Base-by-base conservation (phyloP, 2,329 filamentous ascomycete genomes). In the Aspergillus persii region DNA sequence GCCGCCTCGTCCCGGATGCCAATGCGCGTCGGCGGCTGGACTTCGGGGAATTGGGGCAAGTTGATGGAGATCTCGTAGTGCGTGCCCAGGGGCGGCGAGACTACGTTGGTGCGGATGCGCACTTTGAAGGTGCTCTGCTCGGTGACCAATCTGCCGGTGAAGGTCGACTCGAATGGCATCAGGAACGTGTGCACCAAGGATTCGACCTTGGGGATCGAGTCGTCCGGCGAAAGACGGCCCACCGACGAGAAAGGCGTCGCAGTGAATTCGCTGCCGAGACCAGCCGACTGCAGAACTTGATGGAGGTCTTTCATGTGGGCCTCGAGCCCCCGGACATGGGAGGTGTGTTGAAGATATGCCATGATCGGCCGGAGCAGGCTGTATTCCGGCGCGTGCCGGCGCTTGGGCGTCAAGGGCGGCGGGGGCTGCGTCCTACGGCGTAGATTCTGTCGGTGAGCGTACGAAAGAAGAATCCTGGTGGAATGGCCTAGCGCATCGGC, bases 361-460 rank as follows among this genome's bases (percentile, higher is more conserved):
- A 86, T 73, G 6, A 89, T 72, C 2, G 86, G 84, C 11, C 85
- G 82, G 18, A 90, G 73, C 26, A 90, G 78, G n/a, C 79, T 76
- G 54, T 86, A 82, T 49, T 84, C 77, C 2, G 79, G 80, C 6
- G 75, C 77, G 26, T 81, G 71, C 39, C 80, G 78, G 60, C 81
- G 82, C 54, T 79, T 79, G 15, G 79, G 77, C 8, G 80, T 77
- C 60, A 87, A 69, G 5, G 87, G 83, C 7, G 80, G 77, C 8
- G 88, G 87, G 1, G 86, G 80, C 31, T 87, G 84, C 1, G 88
- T 89, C 56, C 92, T 85, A 18, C 75, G 72, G 48, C 84, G 84
- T 44, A 86, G 84, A 64, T 89, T 92, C 70, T 90, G 85, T 8
- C 89, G 86, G 72, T 98, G 94, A 2, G 90, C 87, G 63, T 93